A percentile compares a stretch with the other conserved stretches of the same genome.
Evolutionary conservation across 2,329 filamentous ascomycete species (phyloP).

Genomic region (Endoconidiophora laricicola): DNA sequence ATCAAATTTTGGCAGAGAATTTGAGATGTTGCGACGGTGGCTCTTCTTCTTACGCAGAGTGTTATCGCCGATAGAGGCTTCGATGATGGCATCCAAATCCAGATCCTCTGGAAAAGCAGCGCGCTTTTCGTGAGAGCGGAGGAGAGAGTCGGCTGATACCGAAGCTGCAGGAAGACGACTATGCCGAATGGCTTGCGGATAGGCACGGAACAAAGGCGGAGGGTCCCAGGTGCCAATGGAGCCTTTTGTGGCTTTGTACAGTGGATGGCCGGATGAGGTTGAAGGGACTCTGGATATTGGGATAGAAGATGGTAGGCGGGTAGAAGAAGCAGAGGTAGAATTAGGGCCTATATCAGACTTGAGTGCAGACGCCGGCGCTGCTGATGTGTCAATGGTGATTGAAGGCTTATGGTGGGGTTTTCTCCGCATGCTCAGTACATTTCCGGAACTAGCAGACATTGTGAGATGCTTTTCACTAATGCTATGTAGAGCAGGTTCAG

Average conservation of each 20-base stretch:
- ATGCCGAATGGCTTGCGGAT: constrained; percentile 67
- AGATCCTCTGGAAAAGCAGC: not conserved
- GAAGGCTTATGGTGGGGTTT: constrained; percentile 3
- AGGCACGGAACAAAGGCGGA: constrained; percentile 73
- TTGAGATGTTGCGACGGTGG: constrained; percentile 28
- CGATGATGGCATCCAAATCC: not conserved
- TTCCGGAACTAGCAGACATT: not conserved
- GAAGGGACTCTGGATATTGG: constrained; percentile 10
- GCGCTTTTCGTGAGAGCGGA: constrained; percentile 24
- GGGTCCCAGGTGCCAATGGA: constrained; percentile 39
- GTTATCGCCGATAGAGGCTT: constrained; percentile 12
- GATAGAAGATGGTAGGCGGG: not conserved
- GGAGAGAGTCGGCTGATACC: constrained; percentile 50
- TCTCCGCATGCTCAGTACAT: not conserved
- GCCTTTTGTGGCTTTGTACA: constrained; percentile 15
- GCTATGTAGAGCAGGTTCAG: constrained; percentile 6
- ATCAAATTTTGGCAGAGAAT: constrained; percentile 33
- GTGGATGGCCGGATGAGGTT: constrained; percentile 12
- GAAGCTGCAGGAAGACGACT: constrained; percentile 51
- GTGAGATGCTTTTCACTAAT: constrained; percentile 13
- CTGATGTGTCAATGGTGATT: constrained; percentile 12
- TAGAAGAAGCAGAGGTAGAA: constrained; percentile 2
- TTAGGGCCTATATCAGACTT: constrained; percentile 2
- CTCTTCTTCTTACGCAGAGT: constrained; percentile 24
- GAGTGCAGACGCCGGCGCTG: not conserved